These are phyloP conservation scores for Termitomyces sp. DNA, from an alignment of 768 basidiomycete species.

Conservation along the genomic window DNA sequence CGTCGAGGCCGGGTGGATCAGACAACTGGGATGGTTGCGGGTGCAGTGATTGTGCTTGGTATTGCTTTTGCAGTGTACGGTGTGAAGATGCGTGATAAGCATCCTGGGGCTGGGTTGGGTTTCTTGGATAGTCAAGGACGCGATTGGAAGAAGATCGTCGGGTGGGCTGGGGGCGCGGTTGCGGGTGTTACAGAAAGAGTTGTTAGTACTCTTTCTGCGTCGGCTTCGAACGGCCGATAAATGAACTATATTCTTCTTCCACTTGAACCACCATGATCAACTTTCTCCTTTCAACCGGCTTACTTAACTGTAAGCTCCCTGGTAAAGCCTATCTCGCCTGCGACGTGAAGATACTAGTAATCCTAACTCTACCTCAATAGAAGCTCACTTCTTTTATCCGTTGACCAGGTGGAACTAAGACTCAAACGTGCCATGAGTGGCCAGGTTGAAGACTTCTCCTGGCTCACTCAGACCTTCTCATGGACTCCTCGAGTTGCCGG, in stretches of 20 bases:
- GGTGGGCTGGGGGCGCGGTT: constrained; percentile 26
- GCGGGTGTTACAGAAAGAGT: constrained; percentile 21
- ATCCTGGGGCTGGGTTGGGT: constrained; percentile 10
- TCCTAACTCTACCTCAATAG: no score
- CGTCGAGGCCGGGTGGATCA: constrained; percentile 25
- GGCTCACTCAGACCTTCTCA: no score
- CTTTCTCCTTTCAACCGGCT: no score
- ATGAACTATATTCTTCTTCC: neutral
- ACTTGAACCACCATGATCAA: no score
- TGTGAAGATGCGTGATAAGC: constrained; percentile 25
- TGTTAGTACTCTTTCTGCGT: constrained; percentile 4
- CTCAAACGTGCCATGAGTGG: no score
- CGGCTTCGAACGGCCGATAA: neutral
- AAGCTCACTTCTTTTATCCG: no score
- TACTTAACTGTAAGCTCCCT: no score
- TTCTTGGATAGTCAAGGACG: constrained; percentile 19
- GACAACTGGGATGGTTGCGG: constrained; percentile 48
- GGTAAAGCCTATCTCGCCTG: no score
- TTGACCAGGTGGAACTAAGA: no score
- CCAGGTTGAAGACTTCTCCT: no score
- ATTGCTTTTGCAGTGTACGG: constrained; percentile 65
- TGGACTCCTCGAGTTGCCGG: no score
- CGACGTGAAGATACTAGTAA: no score
- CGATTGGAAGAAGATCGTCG: constrained; percentile 23
- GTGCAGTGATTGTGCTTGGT: constrained; percentile 66